A percentile compares a stretch with the other conserved stretches of the same genome.
Evolutionary conservation across 805 yeast species (phyloP).

Genomic region (Metschnikowia arizonensis): DNA sequence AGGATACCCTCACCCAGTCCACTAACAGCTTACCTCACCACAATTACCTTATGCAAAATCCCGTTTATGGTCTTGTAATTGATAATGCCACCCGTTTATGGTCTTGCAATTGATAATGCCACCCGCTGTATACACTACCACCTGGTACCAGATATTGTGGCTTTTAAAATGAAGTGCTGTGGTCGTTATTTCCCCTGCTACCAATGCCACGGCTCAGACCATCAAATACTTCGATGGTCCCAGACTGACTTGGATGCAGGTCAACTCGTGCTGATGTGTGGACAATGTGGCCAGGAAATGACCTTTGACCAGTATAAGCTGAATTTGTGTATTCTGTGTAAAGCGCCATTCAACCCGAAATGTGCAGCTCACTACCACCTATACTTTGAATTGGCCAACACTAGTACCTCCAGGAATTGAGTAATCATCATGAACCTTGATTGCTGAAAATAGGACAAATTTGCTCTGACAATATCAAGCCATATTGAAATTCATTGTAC

Average conservation of each 20-base stretch:
- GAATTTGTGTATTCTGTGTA: conserved; percentile 25
- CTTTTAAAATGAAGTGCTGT: conserved; percentile 40
- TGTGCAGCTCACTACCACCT: conserved; percentile 35
- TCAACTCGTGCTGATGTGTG: conserved; percentile 32
- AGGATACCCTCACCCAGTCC: no score
- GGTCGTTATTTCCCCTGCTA: conserved; percentile 35
- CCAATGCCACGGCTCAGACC: conserved; percentile 32
- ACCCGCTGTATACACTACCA: conserved; percentile 41
- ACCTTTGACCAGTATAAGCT: conserved; percentile 26
- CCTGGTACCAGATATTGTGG: conserved; percentile 33
- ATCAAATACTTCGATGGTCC: conserved; percentile 16
- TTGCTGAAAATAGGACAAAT: no score
- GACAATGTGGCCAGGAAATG: conserved; percentile 29
- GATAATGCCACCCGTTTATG: conserved; percentile 20
- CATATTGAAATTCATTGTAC: no score
- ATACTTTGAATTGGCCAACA: conserved; percentile 33
- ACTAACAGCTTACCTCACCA: no score
- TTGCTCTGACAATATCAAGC: no score
- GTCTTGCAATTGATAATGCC: conserved; percentile 23
- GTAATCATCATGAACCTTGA: no score
- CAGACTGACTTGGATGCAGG: conserved; percentile 9
- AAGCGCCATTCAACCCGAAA: conserved; percentile 31
- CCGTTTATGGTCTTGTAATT: conserved; percentile 16
- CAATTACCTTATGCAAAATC: no score
- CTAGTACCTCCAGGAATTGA: no score